Conservation (phyloP, 148 eudicot genomes). For the Salicornia ramosissima region DNA sequence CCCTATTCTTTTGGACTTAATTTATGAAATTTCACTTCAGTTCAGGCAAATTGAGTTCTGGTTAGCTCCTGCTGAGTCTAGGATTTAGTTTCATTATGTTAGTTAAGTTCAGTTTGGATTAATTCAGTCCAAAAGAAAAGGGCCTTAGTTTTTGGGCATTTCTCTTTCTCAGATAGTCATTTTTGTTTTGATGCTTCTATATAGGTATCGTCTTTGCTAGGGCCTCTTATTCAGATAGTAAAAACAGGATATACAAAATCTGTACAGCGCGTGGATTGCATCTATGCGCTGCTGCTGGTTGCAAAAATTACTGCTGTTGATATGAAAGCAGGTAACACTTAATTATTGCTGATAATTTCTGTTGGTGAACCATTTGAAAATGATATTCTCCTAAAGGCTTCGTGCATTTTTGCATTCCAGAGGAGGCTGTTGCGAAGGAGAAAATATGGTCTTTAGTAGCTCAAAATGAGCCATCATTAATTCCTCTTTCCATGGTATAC, state of each 20-base stretch:
- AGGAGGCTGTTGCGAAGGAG: conserved; percentile 74
- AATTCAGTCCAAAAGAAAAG: no score
- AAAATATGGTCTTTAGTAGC: conserved; percentile 80
- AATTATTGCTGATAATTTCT: neutral
- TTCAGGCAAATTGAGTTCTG: no score
- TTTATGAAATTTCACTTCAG: no score
- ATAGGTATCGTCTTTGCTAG: conserved; percentile 73
- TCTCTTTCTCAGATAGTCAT: neutral
- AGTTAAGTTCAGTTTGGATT: no score
- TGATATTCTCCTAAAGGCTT: neutral
- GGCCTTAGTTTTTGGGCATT: neutral
- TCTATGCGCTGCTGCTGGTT: conserved; percentile 70
- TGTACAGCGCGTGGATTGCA: conserved; percentile 88
- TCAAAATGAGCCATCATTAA: conserved; percentile 78
- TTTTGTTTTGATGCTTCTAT: neutral
- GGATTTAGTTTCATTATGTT: no score
- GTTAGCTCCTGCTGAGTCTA: no score
- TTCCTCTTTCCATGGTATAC: conserved; percentile 73
- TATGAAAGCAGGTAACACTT: conserved; percentile 69
- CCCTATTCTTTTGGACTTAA: no score
- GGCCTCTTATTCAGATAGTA: conserved; percentile 68
- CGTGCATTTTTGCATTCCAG: conserved; percentile 28
- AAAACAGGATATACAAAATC: conserved; percentile 87
- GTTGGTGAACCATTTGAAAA: neutral
- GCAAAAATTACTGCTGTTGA: conserved; percentile 82